Percentiles rank a stretch among this genome's conserved stretches.
Conservation (phyloP, 148 eudicot genomes). For the Silene conica region DNA sequence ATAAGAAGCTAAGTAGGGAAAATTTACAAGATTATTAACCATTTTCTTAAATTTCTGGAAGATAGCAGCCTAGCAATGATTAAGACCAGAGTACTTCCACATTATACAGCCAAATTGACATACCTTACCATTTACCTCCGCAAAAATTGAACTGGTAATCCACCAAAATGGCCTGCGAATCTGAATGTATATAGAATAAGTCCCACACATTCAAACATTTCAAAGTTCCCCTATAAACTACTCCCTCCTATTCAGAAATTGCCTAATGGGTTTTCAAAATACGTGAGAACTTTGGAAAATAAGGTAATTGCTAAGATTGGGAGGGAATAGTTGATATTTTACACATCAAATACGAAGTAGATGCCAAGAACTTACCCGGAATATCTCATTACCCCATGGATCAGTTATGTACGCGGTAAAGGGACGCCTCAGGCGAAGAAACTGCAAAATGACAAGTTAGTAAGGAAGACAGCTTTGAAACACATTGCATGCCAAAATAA, state of each 20-base stretch:
- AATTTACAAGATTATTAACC: too few species aligned
- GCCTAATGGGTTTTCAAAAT: not conserved
- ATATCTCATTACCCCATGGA: slow-evolving; percentile 78
- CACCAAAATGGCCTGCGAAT: slow-evolving; percentile 98
- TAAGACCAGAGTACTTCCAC: not conserved
- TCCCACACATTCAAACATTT: slow-evolving; percentile 4
- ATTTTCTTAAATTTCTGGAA: not conserved
- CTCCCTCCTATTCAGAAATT: not conserved
- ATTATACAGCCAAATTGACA: slow-evolving; percentile 20
- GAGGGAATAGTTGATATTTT: not conserved
- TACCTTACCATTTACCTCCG: slow-evolving; percentile 95
- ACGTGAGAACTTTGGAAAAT: not conserved
- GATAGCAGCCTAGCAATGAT: not conserved
- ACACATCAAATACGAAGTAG: slow-evolving; percentile 9
- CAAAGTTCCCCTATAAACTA: not conserved
- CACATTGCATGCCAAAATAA: not conserved
- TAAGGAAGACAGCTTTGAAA: not conserved
- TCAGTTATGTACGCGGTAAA: slow-evolving; percentile 78
- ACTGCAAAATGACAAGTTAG: slow-evolving; percentile 44
- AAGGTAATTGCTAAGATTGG: not conserved
- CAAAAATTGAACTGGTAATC: slow-evolving; percentile 92
- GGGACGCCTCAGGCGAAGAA: slow-evolving; percentile 87
- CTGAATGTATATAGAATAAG: slow-evolving; percentile 38
- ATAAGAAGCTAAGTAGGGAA: too few species aligned
- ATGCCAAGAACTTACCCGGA: slow-evolving; percentile 46